Conservation (phyloP, 495 filamentous ascomycete genomes). For the Corynascus novoguineensis region DNA sequence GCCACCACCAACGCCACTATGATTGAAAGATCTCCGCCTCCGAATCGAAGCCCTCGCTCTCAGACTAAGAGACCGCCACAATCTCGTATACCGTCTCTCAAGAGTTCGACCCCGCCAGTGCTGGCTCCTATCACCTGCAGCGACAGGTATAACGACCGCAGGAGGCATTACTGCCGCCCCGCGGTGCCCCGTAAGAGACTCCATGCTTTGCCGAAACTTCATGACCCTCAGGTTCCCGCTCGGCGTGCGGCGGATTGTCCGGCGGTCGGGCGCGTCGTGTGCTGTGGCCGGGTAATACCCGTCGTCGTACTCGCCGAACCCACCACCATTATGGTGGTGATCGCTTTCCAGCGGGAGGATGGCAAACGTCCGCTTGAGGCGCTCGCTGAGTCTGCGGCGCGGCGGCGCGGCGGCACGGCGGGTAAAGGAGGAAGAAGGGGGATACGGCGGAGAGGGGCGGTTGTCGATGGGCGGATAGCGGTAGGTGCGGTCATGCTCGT, state of each 20-base stretch:
- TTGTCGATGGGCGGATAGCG: conserved; percentile 38
- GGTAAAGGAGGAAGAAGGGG: background rate
- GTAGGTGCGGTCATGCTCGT: conserved; percentile 29
- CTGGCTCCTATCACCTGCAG: too few relatives aligned
- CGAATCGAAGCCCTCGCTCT: background rate
- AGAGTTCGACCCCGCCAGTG: too few relatives aligned
- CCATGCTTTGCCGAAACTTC: conserved; percentile 39
- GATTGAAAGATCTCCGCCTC: background rate
- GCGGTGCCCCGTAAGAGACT: conserved; percentile 28
- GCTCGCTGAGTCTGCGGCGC: conserved; percentile 45
- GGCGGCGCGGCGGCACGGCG: conserved; percentile 39
- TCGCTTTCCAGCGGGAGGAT: conserved; percentile 40
- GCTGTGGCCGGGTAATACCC: conserved; percentile 29
- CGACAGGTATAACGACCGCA: background rate
- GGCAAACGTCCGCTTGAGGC: conserved; percentile 48
- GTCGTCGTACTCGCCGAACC: conserved; percentile 20
- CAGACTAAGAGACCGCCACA: conserved; percentile 5
- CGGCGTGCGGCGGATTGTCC: conserved; percentile 45
- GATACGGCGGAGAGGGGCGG: conserved; percentile 33
- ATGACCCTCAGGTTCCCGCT: conserved; percentile 48
- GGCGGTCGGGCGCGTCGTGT: conserved; percentile 40
- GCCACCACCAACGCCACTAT: background rate
- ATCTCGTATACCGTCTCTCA: background rate
- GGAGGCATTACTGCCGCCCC: background rate
- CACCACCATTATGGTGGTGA: conserved; percentile 22